These are phyloP conservation scores for Torulaspora quercuum DNA, from an alignment of 805 yeast genomes.

Conservation along the genomic window DNA sequence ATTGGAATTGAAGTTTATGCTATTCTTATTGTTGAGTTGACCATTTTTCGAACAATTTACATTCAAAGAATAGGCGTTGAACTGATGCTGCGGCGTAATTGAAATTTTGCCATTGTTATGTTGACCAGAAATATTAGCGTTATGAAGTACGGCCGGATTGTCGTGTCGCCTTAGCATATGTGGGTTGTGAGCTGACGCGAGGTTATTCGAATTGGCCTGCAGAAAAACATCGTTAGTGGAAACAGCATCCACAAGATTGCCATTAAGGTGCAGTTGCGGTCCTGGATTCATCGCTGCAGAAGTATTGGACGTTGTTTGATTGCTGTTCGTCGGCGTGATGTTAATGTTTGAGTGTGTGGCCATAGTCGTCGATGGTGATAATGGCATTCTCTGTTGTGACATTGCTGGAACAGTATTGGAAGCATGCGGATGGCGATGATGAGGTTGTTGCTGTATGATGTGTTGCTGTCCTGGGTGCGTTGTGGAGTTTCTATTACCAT, in stretches of 20 bases:
- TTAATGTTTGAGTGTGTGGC: slow-evolving; percentile 7
- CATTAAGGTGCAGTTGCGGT: slow-evolving; percentile 34
- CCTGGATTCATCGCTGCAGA: slow-evolving; percentile 22
- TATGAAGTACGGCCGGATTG: slow-evolving; percentile 3
- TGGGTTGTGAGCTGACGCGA: slow-evolving; percentile 4
- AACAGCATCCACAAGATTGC: slow-evolving; percentile 77
- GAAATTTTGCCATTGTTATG: slow-evolving; percentile 24
- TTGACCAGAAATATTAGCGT: slow-evolving; percentile 5
- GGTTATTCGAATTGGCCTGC: slow-evolving; percentile 29
- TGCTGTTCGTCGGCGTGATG: slow-evolving; percentile 6
- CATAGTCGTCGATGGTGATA: slow-evolving; percentile 11
- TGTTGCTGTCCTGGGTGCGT: slow-evolving; percentile 17
- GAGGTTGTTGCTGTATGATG: slow-evolving; percentile 19
- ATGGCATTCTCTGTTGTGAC: slow-evolving; percentile 14
- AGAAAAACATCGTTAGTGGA: slow-evolving; percentile 90
- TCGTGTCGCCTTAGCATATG: slow-evolving; percentile 12
- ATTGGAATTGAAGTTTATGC: slow-evolving; percentile 21
- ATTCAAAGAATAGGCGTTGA: slow-evolving; percentile 21
- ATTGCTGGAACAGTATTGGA: slow-evolving; percentile 10
- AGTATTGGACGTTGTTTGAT: slow-evolving; percentile 13
- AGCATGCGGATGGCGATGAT: slow-evolving; percentile 11
- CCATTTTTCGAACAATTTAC: slow-evolving; percentile 7
- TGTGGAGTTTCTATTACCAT: slow-evolving; percentile 1
- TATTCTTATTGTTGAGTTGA: slow-evolving; percentile 19
- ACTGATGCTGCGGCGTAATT: slow-evolving; percentile 19